phyloP scores from a whole-genome alignment of 495 filamentous ascomycete genomes.

The Sphaerosporella brunnea region DNA sequence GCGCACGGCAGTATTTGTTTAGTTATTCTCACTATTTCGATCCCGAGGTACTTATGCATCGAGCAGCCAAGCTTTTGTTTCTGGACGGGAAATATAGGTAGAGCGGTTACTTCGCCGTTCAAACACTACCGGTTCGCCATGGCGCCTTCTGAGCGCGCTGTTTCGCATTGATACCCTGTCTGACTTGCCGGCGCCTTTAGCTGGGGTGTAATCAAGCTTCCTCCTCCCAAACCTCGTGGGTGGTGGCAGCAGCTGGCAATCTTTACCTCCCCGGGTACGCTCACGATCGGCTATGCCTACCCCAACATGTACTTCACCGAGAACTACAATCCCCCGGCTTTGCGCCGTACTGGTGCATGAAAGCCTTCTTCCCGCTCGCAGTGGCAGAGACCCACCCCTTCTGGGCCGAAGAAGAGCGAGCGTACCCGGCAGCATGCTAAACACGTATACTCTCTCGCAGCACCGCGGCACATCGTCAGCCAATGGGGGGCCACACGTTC shows the following conservation, averaged over 20 bases:
- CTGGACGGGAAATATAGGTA: too few species aligned
- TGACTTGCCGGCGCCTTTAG: constrained; percentile 42
- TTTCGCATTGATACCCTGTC: constrained; percentile 46
- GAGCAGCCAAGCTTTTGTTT: too few species aligned
- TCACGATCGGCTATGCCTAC: constrained; percentile 62
- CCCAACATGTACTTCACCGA: constrained; percentile 58
- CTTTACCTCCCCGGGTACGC: constrained; percentile 51
- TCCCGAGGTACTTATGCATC: constrained; percentile 33
- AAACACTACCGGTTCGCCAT: constrained; percentile 68
- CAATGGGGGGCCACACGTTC: constrained; percentile 40
- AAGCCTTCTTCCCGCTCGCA: constrained; percentile 55
- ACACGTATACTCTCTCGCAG: constrained; percentile 37
- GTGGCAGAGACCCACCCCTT: constrained; percentile 52
- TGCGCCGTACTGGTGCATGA: constrained; percentile 59
- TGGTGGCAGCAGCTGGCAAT: constrained; percentile 55
- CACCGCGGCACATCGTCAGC: constrained; percentile 53
- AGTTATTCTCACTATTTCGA: constrained; percentile 65
- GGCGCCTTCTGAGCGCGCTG: constrained; percentile 64
- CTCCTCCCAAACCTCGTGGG: constrained; percentile 51
- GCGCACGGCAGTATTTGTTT: constrained; percentile 45
- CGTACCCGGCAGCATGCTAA: constrained; percentile 39
- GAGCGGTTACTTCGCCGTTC: constrained; percentile 57
- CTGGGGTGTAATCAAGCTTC: constrained; percentile 61
- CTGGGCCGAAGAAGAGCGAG: constrained; percentile 48
- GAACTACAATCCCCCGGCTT: constrained; percentile 64